These are phyloP conservation scores for Nitzschia palea DNA, from an alignment of 108 stramenopile species.

Conservation along the genomic window DNA sequence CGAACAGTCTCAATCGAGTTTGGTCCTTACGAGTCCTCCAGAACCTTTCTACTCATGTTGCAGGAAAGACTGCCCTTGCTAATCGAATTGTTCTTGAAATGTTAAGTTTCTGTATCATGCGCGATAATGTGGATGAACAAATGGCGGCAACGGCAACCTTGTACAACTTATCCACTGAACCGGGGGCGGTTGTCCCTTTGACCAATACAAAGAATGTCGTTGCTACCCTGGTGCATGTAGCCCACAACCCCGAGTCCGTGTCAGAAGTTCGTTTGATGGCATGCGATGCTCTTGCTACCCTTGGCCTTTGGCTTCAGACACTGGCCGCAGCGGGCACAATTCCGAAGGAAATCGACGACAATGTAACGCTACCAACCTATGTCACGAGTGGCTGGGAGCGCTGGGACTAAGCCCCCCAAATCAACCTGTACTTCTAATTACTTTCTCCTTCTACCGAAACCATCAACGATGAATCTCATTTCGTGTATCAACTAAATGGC, in stretches of 20 bases:
- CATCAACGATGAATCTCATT: no score
- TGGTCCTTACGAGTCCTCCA: constrained; percentile 74
- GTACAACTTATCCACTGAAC: constrained; percentile 80
- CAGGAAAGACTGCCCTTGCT: constrained; percentile 59
- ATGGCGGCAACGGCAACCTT: constrained; percentile 69
- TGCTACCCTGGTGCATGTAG: constrained; percentile 76
- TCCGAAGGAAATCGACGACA: constrained; percentile 47
- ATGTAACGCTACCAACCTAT: constrained; percentile 70
- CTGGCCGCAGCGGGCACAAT: constrained; percentile 72
- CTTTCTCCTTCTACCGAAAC: no score
- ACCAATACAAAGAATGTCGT: constrained; percentile 83
- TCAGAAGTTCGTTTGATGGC: constrained; percentile 60
- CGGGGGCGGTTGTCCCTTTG: constrained; percentile 73
- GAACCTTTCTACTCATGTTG: constrained; percentile 70
- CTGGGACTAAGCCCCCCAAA: constrained; percentile 66
- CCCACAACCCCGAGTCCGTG: constrained; percentile 60
- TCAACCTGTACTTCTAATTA: no score
- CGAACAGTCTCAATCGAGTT: constrained; percentile 51
- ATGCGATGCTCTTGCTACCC: constrained; percentile 76
- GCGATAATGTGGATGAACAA: constrained; percentile 62
- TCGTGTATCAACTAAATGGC: no score
- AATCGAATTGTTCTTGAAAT: constrained; percentile 47
- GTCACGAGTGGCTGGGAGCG: constrained; percentile 73
- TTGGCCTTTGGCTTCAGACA: constrained; percentile 84
- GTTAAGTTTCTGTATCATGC: constrained; percentile 65